These are phyloP conservation scores for Macrophomina tecta DNA, from an alignment of 2,329 filamentous ascomycete genomes.

Conservation along the genomic window DNA sequence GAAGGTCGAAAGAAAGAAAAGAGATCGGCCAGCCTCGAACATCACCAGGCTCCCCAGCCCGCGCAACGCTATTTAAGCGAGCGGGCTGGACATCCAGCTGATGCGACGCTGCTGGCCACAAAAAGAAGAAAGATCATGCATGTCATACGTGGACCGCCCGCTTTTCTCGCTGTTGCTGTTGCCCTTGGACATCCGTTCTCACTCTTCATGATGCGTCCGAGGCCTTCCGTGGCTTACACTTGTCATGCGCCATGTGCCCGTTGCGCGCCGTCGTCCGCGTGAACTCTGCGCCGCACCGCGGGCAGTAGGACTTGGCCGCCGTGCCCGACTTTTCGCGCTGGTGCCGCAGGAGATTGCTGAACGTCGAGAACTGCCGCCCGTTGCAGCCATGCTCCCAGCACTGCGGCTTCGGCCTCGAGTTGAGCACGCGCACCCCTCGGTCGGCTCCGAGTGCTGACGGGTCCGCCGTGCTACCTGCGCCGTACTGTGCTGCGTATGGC, in stretches of 20 bases:
- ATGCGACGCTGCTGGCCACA: slow-evolving; percentile 23
- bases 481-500: slow-evolving; percentile 40
- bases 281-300: slow-evolving; percentile 91
- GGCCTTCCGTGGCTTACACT: slow-evolving; percentile 78
- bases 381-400: slow-evolving; percentile 99
- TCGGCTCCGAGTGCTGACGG: slow-evolving; percentile 33
- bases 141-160: slow-evolving; percentile 21
- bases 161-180: background rate
- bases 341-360: slow-evolving; percentile 91
- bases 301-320: slow-evolving; percentile 85
- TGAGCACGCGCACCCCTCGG: slow-evolving; percentile 69
- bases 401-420: slow-evolving; percentile 86
- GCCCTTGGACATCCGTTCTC: background rate
- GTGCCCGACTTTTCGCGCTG: slow-evolving; percentile 94
- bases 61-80: background rate
- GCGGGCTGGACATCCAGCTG: slow-evolving; percentile 18
- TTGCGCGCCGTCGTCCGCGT: slow-evolving; percentile 88
- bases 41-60: slow-evolving; percentile 11
- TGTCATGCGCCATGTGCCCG: slow-evolving; percentile 84
- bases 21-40: background rate
- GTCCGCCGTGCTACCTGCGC: slow-evolving; percentile 34
- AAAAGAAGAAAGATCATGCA: slow-evolving; percentile 27
- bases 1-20: background rate
- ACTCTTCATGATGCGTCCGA: slow-evolving; percentile 41
- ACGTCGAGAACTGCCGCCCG: slow-evolving; percentile 92